A percentile compares a stretch with the other conserved stretches of the same genome.
Evolutionary conservation across 2,329 filamentous ascomycete species (phyloP).

Genomic region (Verticillium dahliae): DNA sequence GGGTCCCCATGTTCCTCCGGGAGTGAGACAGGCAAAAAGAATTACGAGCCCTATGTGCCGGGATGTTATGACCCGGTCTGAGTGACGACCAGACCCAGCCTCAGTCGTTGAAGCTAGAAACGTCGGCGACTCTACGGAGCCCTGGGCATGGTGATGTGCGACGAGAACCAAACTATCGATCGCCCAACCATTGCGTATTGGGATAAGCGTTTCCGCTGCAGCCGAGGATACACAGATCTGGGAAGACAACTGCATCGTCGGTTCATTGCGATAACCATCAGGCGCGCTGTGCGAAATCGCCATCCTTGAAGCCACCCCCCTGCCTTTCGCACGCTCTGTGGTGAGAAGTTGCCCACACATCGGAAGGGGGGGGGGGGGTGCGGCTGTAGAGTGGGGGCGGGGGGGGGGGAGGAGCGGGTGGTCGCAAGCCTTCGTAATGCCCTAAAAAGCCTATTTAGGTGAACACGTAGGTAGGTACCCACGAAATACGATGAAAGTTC

Average conservation of each 20-base stretch:
- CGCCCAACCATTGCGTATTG: neutral
- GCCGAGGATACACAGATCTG: neutral
- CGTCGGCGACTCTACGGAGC: neutral
- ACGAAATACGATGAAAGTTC: too few species aligned
- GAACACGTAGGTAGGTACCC: too few species aligned
- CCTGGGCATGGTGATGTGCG: neutral
- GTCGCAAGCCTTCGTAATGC: too few species aligned
- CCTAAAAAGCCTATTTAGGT: too few species aligned
- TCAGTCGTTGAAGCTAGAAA: neutral
- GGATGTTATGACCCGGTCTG: neutral
- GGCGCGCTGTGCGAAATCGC: neutral
- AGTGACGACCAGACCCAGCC: neutral
- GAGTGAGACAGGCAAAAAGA: neutral
- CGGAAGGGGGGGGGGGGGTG: neutral
- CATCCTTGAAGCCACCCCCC: neutral
- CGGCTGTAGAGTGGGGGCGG: too few species aligned
- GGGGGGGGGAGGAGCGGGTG: too few species aligned
- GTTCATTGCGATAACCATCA: neutral
- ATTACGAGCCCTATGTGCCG: neutral
- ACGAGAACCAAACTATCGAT: neutral
- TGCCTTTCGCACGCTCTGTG: neutral
- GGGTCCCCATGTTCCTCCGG: neutral
- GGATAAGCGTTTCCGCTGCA: neutral
- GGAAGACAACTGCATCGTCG: neutral
- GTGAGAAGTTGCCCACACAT: neutral